phyloP scores from a whole-genome alignment of 163 green algal genomes.

The Chloromonas sp. region DNA sequence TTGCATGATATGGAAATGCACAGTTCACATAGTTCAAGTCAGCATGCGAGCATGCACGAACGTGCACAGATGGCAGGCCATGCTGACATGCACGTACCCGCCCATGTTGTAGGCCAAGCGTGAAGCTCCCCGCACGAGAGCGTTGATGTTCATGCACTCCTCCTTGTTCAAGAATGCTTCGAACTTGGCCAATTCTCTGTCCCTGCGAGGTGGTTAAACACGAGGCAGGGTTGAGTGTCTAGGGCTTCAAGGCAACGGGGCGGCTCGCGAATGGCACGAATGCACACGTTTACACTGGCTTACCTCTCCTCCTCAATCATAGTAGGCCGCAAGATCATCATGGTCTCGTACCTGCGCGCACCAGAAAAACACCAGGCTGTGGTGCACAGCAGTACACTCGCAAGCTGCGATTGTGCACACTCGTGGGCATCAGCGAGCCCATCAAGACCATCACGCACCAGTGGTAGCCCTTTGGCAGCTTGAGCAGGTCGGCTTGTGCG shows the following conservation, averaged over 20 bases:
- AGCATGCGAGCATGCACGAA: not conserved
- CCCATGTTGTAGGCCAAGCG: conserved; percentile 87
- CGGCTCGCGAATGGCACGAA: not conserved
- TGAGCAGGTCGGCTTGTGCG: conserved; percentile 6
- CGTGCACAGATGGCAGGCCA: not conserved
- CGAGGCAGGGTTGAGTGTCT: not conserved
- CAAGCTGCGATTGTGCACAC: not conserved
- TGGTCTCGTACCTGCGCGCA: conserved; percentile 78
- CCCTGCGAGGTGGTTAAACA: conserved; percentile 35
- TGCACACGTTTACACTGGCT: not conserved
- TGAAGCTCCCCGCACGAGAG: conserved; percentile 57
- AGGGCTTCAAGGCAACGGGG: not conserved
- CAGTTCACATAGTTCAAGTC: not conserved
- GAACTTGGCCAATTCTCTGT: conserved; percentile 86
- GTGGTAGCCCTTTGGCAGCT: conserved; percentile 46
- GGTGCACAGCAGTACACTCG: not conserved
- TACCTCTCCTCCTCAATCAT: conserved; percentile 75
- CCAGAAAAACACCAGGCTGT: not conserved
- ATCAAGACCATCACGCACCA: conserved; percentile 17
- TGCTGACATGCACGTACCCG: conserved; percentile 37
- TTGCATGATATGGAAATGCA: conserved; percentile 1
- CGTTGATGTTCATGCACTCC: conserved; percentile 63
- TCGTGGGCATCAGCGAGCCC: no score
- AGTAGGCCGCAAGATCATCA: conserved; percentile 77
- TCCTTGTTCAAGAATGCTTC: conserved; percentile 85